A percentile compares a stretch with the other conserved stretches of the same genome.
phyloP scores from a whole-genome alignment of 2,329 filamentous ascomycete species.

The Hypocrella siamensis region DNA sequence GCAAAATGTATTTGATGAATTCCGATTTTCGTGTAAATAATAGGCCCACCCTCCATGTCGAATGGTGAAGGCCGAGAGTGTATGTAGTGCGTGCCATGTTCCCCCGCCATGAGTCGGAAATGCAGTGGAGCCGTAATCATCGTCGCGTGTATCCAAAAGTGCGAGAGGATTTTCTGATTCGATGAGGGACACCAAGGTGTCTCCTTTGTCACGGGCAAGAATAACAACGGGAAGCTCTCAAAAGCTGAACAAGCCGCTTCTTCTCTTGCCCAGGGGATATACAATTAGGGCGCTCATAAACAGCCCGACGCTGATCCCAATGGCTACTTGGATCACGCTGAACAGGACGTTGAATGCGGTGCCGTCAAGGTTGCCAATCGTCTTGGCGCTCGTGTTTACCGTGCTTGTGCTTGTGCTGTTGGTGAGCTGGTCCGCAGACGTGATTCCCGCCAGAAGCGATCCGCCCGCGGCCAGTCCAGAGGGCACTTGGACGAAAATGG shows the following conservation, averaged over 20 bases:
- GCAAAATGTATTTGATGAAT: no score
- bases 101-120: no score
- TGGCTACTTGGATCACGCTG: constrained; percentile 44
- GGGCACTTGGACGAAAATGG: constrained; percentile 61
- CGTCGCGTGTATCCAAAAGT: no score
- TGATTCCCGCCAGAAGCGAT: constrained; percentile 41
- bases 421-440: constrained; percentile 38
- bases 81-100: no score
- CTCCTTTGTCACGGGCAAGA: no score
- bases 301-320: constrained; percentile 45
- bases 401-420: constrained; percentile 19
- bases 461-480: constrained; percentile 45
- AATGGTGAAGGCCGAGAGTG: no score
- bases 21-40: no score
- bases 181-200: not conserved
- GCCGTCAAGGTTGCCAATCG: constrained; percentile 19
- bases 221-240: constrained; percentile 9
- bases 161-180: no score
- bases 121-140: no score
- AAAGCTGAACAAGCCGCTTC: constrained; percentile 41
- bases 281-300: constrained; percentile 39
- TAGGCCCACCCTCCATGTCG: no score
- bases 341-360: constrained; percentile 38
- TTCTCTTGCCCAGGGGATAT: constrained; percentile 40
- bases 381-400: constrained; percentile 2